Evolutionary conservation across 2,329 filamentous ascomycete genomes (phyloP).

Genomic region (Cadophora luteo-olivacea): DNA sequence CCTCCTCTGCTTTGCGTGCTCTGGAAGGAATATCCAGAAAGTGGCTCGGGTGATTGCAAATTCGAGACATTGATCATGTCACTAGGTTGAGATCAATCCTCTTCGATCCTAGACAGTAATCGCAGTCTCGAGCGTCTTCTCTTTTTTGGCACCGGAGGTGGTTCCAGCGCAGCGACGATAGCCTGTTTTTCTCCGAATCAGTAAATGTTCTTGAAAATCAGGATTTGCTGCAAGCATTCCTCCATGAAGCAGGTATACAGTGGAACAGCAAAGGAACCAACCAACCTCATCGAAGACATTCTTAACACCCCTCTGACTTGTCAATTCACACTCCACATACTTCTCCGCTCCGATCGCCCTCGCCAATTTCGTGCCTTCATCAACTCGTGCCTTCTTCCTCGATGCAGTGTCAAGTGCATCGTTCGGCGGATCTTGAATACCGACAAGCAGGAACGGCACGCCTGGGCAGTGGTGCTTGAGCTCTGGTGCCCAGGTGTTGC

Average conservation of each 20-base stretch:
- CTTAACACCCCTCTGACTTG: background rate
- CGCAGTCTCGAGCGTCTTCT: background rate
- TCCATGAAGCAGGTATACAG: background rate
- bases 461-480: slow-evolving; percentile 2
- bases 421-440: background rate
- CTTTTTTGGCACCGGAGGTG: background rate
- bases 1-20: no score
- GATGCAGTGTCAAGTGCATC: background rate
- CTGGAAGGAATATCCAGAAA: no score
- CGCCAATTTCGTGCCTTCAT: background rate
- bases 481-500: background rate
- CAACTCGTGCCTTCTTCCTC: background rate
- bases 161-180: background rate
- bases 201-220: background rate
- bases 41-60: background rate
- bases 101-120: background rate
- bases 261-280: background rate
- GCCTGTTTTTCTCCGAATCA: background rate
- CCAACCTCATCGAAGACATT: slow-evolving; percentile 6
- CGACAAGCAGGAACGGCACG: background rate
- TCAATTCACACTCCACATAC: slow-evolving; percentile 9
- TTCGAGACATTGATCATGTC: background rate
- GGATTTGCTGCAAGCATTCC: background rate
- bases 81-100: background rate
- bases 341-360: background rate